A percentile compares a stretch with the other conserved stretches of the same genome.
Evolutionary conservation across 2,329 filamentous ascomycete genomes (phyloP).

Genomic region (Rutstroemia sp.): DNA sequence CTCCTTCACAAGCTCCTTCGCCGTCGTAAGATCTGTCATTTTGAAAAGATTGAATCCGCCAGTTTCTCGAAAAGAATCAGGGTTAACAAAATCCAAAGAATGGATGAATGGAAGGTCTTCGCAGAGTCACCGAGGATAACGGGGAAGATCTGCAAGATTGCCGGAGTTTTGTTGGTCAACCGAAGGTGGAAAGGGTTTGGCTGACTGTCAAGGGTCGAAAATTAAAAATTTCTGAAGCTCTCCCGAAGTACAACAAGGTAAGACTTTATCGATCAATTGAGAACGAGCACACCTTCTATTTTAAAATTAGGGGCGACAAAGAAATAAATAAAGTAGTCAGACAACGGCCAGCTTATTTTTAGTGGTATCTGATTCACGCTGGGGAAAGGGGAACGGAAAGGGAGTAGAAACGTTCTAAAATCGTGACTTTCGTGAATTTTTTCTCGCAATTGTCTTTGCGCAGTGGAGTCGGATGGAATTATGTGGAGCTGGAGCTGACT

Average conservation of each 20-base stretch:
- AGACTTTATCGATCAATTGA: background rate
- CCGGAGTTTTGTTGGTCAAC: background rate
- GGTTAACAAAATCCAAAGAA: background rate
- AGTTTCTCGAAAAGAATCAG: background rate
- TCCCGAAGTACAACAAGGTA: background rate
- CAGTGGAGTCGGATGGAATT: too few species aligned
- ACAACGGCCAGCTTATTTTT: too few species aligned
- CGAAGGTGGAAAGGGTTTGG: background rate
- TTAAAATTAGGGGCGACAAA: background rate
- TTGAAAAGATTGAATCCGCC: background rate
- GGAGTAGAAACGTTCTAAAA: too few species aligned
- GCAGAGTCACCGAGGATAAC: background rate
- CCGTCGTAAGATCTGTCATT: slow-evolving; percentile 26
- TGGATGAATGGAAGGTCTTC: background rate
- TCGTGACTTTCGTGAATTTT: too few species aligned
- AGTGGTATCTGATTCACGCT: too few species aligned
- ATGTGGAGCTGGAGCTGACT: too few species aligned
- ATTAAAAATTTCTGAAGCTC: background rate
- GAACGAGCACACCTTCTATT: background rate
- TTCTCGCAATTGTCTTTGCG: too few species aligned
- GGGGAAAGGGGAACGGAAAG: too few species aligned
- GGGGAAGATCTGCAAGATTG: background rate
- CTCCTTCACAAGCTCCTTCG: slow-evolving; percentile 66
- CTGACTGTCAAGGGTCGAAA: background rate
- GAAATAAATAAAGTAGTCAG: background rate